Evolutionary conservation across 2,329 filamentous ascomycete species (phyloP).

Genomic region (Metarhizium guizhouense): DNA sequence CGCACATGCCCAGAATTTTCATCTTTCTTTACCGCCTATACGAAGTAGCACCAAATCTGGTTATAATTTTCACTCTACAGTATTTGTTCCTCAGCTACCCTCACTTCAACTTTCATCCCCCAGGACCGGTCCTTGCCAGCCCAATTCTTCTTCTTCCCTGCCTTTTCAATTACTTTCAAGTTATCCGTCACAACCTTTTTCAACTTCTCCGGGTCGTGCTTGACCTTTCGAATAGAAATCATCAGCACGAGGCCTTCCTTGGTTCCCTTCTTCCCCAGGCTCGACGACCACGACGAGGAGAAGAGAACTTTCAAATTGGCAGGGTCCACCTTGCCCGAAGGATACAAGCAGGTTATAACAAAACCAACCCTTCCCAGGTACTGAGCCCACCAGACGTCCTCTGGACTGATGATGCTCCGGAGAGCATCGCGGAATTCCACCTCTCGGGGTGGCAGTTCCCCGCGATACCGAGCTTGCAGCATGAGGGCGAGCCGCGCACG

Average conservation of each 20-base stretch:
- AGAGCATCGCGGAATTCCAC: slow-evolving; percentile 44
- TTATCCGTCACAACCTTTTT: slow-evolving; percentile 30
- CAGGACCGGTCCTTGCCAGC: slow-evolving; percentile 23
- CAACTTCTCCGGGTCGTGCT: slow-evolving; percentile 28
- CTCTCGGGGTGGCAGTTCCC: slow-evolving; percentile 51
- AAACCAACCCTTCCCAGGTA: slow-evolving; percentile 53
- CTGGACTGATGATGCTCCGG: slow-evolving; percentile 40
- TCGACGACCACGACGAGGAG: slow-evolving; percentile 30
- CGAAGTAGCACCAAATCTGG: too few relatives aligned
- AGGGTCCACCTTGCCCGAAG: slow-evolving; percentile 40
- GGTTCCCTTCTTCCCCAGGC: slow-evolving; percentile 27
- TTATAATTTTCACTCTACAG: neutral
- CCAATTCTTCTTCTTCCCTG: slow-evolving; percentile 53
- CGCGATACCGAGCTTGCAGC: slow-evolving; percentile 55
- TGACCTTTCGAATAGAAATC: slow-evolving; percentile 30
- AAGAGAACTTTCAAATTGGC: slow-evolving; percentile 30
- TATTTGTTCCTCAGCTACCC: slow-evolving; percentile 24
- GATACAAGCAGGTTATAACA: slow-evolving; percentile 51
- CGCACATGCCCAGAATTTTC: too few relatives aligned
- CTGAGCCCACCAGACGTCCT: slow-evolving; percentile 55
- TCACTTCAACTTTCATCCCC: slow-evolving; percentile 28
- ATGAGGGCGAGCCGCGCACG: slow-evolving; percentile 53
- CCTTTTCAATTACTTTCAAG: slow-evolving; percentile 38
- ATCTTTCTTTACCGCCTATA: too few relatives aligned
- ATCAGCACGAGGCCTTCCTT: slow-evolving; percentile 33